Conservation (phyloP, 441 rosid genomes). For the Erodium trifolium region DNA sequence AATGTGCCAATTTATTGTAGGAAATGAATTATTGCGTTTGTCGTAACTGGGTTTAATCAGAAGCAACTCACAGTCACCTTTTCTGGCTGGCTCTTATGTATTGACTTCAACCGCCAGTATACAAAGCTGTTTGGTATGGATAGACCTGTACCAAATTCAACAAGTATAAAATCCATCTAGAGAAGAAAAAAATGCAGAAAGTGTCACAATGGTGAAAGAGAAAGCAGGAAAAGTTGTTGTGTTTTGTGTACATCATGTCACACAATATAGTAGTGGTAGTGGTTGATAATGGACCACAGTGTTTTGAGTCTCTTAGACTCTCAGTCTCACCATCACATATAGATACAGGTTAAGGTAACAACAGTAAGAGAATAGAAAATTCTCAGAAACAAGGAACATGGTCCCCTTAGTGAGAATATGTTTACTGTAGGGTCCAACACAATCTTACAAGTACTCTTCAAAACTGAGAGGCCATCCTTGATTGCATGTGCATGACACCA, state of each 20-base stretch:
- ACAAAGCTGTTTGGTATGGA: not conserved
- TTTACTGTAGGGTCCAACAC: constrained; percentile 5
- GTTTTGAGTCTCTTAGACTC: not conserved
- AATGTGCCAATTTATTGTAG: not conserved
- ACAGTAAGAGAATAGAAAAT: constrained; percentile 2
- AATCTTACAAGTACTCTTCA: not conserved
- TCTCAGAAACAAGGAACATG: constrained; percentile 5
- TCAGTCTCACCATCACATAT: too few species aligned
- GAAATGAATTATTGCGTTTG: not conserved
- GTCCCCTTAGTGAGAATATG: not conserved
- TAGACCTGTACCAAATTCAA: not conserved
- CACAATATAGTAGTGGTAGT: not conserved
- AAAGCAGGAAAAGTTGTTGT: not conserved
- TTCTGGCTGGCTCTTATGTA: constrained; percentile 1
- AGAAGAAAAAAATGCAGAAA: not conserved
- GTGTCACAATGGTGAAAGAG: not conserved
- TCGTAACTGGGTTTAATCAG: not conserved
- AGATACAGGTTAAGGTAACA: not conserved
- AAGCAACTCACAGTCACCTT: constrained; percentile 1
- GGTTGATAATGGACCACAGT: not conserved
- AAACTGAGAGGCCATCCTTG: constrained; percentile 1
- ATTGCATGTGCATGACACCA: constrained; percentile 8
- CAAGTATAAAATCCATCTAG: not conserved
- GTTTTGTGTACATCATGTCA: not conserved
- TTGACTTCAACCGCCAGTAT: not conserved